Conservation (phyloP, 2,329 filamentous ascomycete species). For the Fragosphaeria purpurea region DNA sequence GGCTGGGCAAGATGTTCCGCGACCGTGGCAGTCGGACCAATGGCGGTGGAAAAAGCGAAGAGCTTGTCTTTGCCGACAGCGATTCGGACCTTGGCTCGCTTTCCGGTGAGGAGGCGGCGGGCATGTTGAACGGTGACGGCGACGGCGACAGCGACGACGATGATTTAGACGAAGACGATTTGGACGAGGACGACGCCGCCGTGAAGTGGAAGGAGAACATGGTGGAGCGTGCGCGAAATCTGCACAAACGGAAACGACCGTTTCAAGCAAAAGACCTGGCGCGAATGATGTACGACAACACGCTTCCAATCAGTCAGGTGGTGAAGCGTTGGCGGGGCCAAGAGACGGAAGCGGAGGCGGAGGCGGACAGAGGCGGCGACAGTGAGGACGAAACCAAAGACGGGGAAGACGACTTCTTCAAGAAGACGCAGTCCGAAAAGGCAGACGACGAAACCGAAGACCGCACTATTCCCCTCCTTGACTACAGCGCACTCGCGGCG, state of each 20-base stretch:
- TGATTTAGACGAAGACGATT: constrained; percentile 37
- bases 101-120: constrained; percentile 40
- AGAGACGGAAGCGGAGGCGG: constrained; percentile 35
- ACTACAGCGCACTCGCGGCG: constrained; percentile 69
- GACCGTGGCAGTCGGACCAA: constrained; percentile 37
- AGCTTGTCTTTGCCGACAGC: constrained; percentile 87
- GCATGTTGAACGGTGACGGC: constrained; percentile 39
- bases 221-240: constrained; percentile 58
- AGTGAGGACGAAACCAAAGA: constrained; percentile 38
- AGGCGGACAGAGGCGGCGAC: constrained; percentile 26
- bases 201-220: constrained; percentile 86
- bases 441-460: constrained; percentile 67
- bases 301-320: constrained; percentile 64
- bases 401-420: constrained; percentile 55
- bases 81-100: constrained; percentile 93
- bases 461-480: constrained; percentile 64
- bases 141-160: constrained; percentile 43
- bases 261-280: constrained; percentile 77
- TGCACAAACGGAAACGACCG: constrained; percentile 59
- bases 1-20: constrained; percentile 51
- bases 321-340: constrained; percentile 67
- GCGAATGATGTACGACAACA: constrained; percentile 78
- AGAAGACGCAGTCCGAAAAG: constrained; percentile 51
- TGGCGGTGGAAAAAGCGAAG: constrained; percentile 46
- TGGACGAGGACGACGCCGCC: constrained; percentile 56